Conservation (phyloP, 139 green algal species). For the Desmodesmus armatus region DNA sequence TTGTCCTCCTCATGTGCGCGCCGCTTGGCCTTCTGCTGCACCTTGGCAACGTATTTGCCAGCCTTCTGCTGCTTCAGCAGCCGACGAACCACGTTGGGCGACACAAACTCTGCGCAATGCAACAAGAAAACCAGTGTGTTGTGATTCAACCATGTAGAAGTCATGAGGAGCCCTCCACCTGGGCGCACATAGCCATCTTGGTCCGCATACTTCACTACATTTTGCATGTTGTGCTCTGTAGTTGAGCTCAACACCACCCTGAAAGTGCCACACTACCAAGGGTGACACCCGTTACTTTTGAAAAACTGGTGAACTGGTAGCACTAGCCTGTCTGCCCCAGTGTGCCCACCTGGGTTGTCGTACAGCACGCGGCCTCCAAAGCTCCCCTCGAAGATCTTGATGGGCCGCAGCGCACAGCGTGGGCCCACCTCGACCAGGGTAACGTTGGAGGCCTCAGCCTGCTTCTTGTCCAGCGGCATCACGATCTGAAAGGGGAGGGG, state of each 20-base stretch:
- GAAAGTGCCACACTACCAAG: too few relatives aligned
- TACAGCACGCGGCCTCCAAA: constrained; percentile 93
- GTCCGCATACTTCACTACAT: too few relatives aligned
- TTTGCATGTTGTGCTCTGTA: too few relatives aligned
- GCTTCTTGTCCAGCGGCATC: constrained; percentile 80
- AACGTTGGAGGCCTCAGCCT: constrained; percentile 57
- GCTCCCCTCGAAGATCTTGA: constrained; percentile 88
- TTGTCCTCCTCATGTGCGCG: constrained; percentile 74
- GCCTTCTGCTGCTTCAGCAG: constrained; percentile 77
- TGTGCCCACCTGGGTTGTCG: constrained; percentile 94
- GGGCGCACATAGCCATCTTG: too few relatives aligned
- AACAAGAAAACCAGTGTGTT: neutral
- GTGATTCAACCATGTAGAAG: too few relatives aligned
- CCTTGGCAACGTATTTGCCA: constrained; percentile 87
- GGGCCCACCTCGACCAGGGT: constrained; percentile 90
- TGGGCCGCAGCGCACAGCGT: constrained; percentile 90
- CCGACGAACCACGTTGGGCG: constrained; percentile 85
- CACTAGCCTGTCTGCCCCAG: too few relatives aligned
- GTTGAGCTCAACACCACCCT: too few relatives aligned
- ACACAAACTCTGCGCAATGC: constrained; percentile 78
- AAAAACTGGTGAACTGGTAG: too few relatives aligned
- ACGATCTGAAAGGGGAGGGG: constrained; percentile 81
- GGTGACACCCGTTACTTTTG: too few relatives aligned
- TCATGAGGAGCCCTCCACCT: too few relatives aligned
- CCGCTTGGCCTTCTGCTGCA: constrained; percentile 58